A percentile compares a stretch with the other conserved stretches of the same genome.
Evolutionary conservation across 257 asterid species (phyloP).

Genomic region (Gynochthodes officinalis): DNA sequence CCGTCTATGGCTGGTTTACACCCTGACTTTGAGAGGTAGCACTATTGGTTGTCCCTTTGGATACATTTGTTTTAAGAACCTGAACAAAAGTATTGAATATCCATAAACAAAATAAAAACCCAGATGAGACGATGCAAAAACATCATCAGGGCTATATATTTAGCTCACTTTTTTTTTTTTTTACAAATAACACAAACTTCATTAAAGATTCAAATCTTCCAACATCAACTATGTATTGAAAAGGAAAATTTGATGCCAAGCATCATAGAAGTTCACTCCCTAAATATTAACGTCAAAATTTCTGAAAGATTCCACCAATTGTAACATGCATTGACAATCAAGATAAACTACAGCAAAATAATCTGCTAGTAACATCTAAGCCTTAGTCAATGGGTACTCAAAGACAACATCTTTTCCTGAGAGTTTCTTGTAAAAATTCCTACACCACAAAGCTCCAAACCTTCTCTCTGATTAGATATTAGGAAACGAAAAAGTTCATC

Average conservation of each 20-base stretch:
- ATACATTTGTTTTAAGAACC: too few relatives aligned
- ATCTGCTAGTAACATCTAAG: constrained; percentile 19
- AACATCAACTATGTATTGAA: neutral
- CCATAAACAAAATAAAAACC: too few relatives aligned
- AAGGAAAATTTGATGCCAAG: neutral
- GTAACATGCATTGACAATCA: neutral
- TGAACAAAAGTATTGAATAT: too few relatives aligned
- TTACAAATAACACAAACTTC: neutral
- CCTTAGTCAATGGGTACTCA: constrained; percentile 36
- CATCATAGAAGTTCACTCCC: neutral
- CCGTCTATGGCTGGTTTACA: too few relatives aligned
- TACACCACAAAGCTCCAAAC: too few relatives aligned
- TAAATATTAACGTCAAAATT: constrained; percentile 5
- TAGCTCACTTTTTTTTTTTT: too few relatives aligned
- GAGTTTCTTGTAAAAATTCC: constrained; percentile 47
- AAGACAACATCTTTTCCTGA: constrained; percentile 50
- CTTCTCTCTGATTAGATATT: too few relatives aligned
- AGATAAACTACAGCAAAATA: constrained; percentile 5
- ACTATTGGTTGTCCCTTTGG: too few relatives aligned
- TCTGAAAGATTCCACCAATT: neutral
- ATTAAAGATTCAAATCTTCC: neutral
- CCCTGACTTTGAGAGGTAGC: too few relatives aligned
- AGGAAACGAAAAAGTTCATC: too few relatives aligned
- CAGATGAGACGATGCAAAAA: too few relatives aligned
- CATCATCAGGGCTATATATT: too few relatives aligned